Evolutionary conservation across 495 filamentous ascomycete genomes (phyloP).

Genomic region (Talaromyces trachyspermus): DNA sequence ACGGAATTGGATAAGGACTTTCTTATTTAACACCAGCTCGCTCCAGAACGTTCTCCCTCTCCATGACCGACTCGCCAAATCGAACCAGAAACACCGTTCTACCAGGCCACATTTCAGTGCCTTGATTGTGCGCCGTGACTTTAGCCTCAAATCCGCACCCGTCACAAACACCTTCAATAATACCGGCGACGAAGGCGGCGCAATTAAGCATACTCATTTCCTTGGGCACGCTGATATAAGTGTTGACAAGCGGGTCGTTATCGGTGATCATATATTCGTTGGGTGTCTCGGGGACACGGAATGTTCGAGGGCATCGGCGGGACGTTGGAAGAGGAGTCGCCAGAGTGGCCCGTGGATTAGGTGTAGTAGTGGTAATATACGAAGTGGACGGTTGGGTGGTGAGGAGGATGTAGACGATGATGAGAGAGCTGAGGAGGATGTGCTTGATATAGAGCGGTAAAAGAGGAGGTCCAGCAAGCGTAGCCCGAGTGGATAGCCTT

Average conservation of each 20-base stretch:
- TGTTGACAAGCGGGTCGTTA: constrained; percentile 92
- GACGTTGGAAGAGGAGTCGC: constrained; percentile 82
- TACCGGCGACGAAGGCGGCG: constrained; percentile 89
- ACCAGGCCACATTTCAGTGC: constrained; percentile 80
- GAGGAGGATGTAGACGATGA: constrained; percentile 62
- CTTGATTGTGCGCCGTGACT: constrained; percentile 87
- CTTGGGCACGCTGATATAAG: constrained; percentile 82
- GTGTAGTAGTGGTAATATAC: constrained; percentile 86
- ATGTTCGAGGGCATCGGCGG: constrained; percentile 88
- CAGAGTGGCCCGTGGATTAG: constrained; percentile 88
- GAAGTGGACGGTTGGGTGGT: constrained; percentile 69
- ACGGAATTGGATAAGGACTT: too few relatives aligned
- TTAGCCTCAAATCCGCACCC: constrained; percentile 80
- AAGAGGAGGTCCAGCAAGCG: constrained; percentile 92
- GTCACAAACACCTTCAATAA: constrained; percentile 93
- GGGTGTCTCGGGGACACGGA: constrained; percentile 66
- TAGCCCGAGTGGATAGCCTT: constrained; percentile 92
- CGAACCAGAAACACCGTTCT: constrained; percentile 93
- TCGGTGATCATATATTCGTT: constrained; percentile 98
- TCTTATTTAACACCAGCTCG: constrained; percentile 40
- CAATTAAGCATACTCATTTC: constrained; percentile 97
- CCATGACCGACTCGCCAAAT: constrained; percentile 81
- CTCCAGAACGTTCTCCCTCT: constrained; percentile 71
- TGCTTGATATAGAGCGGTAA: constrained; percentile 50
- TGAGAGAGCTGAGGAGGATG: constrained; percentile 72